Conservation (phyloP, 768 basidiomycete genomes). For the Lentinula detonsa region DNA sequence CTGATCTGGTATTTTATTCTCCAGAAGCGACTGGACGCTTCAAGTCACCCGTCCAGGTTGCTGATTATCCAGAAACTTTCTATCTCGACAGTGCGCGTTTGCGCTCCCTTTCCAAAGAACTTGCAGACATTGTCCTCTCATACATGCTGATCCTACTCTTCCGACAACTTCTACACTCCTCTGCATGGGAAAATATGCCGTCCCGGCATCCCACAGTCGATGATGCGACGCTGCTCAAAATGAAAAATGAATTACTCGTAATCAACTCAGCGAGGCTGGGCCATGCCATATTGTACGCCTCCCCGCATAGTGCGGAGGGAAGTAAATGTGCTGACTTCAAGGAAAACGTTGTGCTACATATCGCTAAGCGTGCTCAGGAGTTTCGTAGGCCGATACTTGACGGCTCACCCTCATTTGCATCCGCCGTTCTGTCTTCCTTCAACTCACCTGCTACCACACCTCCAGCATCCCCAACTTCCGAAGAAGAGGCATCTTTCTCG, state of each 20-base stretch:
- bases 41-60: conserved; percentile 20
- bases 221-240: conserved; percentile 45
- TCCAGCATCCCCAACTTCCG: neutral
- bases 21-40: conserved; percentile 19
- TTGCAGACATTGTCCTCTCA: conserved; percentile 64
- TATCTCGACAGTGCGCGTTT: conserved; percentile 77
- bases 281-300: conserved; percentile 40
- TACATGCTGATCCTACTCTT: conserved; percentile 81
- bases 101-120: conserved; percentile 59
- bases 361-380: conserved; percentile 63
- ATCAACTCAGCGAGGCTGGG: conserved; percentile 57
- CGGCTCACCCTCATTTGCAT: neutral
- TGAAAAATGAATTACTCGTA: conserved; percentile 76
- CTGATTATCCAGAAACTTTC: conserved; percentile 67
- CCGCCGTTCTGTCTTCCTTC: neutral
- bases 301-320: conserved; percentile 28
- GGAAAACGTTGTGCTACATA: conserved; percentile 67
- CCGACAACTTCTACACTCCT: conserved; percentile 63
- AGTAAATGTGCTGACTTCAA: conserved; percentile 48
- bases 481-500: neutral
- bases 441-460: conserved; percentile 6
- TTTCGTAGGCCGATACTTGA: conserved; percentile 16
- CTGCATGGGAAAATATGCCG: conserved; percentile 14
- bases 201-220: conserved; percentile 30
- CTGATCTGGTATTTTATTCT: conserved; percentile 61